These are phyloP conservation scores for Plantago lanceolata DNA, from an alignment of 305 asterid genomes.

Conservation along the genomic window DNA sequence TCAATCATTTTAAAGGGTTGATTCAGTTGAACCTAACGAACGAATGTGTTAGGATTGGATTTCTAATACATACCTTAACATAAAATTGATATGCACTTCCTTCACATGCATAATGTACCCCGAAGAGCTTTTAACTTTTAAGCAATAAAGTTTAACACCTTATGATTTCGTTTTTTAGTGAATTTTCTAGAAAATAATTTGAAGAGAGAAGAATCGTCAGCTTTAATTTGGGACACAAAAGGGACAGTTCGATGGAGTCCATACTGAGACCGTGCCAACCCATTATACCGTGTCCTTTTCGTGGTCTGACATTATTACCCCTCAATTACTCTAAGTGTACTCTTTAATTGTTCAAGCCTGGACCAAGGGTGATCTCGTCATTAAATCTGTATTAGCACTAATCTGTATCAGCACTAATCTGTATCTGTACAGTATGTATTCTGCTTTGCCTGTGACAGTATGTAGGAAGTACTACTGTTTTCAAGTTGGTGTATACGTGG, in stretches of 20 bases:
- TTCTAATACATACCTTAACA: no score
- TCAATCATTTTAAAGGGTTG: no score
- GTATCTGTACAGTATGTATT: constrained; percentile 6
- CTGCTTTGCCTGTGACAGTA: background rate
- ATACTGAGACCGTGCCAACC: constrained; percentile 57
- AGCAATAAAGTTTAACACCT: no score
- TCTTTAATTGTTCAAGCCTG: constrained; percentile 9
- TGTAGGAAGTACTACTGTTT: no score
- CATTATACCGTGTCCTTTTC: constrained; percentile 60
- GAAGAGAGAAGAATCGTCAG: constrained; percentile 37
- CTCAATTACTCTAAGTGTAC: constrained; percentile 16
- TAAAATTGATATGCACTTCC: no score
- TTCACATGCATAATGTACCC: no score
- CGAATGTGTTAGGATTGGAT: no score
- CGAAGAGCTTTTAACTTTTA: no score
- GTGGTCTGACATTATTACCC: constrained; percentile 42
- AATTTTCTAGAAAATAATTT: no score
- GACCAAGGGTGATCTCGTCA: constrained; percentile 34
- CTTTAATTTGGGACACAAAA: constrained; percentile 44
- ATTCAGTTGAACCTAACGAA: no score
- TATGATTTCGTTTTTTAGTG: background rate
- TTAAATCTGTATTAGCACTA: background rate
- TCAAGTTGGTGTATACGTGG: constrained; percentile 25
- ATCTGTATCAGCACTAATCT: no score
- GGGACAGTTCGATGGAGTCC: constrained; percentile 58